These are phyloP conservation scores for Cyberlindnera misumaiensis DNA, from an alignment of 805 yeast species.

Conservation along the genomic window DNA sequence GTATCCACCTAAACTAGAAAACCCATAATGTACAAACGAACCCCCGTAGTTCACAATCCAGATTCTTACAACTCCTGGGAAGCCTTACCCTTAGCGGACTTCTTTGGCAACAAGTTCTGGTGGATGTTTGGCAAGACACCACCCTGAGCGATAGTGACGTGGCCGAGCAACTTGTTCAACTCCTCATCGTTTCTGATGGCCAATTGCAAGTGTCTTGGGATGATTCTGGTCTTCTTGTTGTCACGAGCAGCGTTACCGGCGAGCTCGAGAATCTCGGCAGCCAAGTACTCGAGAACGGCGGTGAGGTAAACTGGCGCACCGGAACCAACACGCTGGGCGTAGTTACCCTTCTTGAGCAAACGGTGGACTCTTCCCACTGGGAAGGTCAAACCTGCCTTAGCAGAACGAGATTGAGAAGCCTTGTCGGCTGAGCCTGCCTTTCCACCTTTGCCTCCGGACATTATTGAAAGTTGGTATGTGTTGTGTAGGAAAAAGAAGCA, in stretches of 20 bases:
- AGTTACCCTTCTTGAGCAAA: conserved; percentile 92
- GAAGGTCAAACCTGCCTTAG: conserved; percentile 98
- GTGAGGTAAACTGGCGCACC: conserved; percentile 99
- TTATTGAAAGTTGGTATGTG: conserved; percentile 32
- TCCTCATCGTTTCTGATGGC: conserved; percentile 99
- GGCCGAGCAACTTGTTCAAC: conserved; percentile 85
- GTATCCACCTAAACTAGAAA: conserved; percentile 21
- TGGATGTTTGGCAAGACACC: conserved; percentile 99
- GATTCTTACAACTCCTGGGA: conserved; percentile 51
- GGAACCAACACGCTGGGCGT: conserved; percentile 98
- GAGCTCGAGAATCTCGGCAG: conserved; percentile 96
- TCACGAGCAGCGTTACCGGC: conserved; percentile 99
- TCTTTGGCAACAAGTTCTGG: conserved; percentile 85
- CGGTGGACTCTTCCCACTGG: conserved; percentile 99
- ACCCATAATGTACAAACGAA: conserved; percentile 20
- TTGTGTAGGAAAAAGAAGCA: conserved; percentile 1
- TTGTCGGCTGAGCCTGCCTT: conserved; percentile 93
- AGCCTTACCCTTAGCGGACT: conserved; percentile 51
- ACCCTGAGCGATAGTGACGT: conserved; percentile 98
- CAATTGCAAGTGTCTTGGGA: conserved; percentile 96
- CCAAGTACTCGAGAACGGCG: conserved; percentile 92
- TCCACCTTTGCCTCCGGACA: conserved; percentile 75
- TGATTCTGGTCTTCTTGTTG: conserved; percentile 97
- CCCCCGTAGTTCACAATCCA: conserved; percentile 8
- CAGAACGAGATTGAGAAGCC: conserved; percentile 96